A percentile compares a stretch with the other conserved stretches of the same genome.
Conservation (phyloP, 148 eudicot genomes). For the Oxyria digyna region DNA sequence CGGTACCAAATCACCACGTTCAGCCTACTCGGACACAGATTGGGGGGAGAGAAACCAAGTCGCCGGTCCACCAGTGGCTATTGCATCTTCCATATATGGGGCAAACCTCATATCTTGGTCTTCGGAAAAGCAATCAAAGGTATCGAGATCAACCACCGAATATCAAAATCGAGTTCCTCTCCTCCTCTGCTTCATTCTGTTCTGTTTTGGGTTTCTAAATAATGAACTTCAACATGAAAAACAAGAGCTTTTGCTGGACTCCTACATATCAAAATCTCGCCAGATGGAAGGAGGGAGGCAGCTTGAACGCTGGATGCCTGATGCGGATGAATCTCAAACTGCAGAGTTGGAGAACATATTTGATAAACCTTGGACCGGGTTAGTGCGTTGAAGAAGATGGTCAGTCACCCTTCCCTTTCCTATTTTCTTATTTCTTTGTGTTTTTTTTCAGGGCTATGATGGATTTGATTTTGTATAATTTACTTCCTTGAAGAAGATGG, state of each 20-base stretch:
- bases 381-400: slow-evolving; percentile 88
- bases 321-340: slow-evolving; percentile 50
- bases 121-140: too few relatives aligned
- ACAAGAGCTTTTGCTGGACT: slow-evolving; percentile 73
- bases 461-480: background rate
- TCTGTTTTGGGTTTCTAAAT: too few relatives aligned
- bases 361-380: slow-evolving; percentile 75
- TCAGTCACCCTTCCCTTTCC: slow-evolving; percentile 16
- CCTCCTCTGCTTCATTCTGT: too few relatives aligned
- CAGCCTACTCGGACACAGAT: too few relatives aligned
- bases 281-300: slow-evolving; percentile 63
- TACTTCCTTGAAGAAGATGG: too few relatives aligned
- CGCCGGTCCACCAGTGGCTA: too few relatives aligned
- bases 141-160: too few relatives aligned
- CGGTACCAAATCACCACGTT: too few relatives aligned
- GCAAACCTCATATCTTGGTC: too few relatives aligned
- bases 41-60: too few relatives aligned
- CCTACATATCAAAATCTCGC: slow-evolving; percentile 70
- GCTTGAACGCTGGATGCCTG: slow-evolving; percentile 88
- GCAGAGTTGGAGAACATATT: slow-evolving; percentile 74
- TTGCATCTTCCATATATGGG: too few relatives aligned
- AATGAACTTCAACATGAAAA: slow-evolving; percentile 48
- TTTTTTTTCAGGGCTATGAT: background rate
- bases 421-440: background rate
- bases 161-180: too few relatives aligned